Evolutionary conservation across 2,329 filamentous ascomycete species (phyloP).

Genomic region (Arthrobotrys sphaeroides): DNA sequence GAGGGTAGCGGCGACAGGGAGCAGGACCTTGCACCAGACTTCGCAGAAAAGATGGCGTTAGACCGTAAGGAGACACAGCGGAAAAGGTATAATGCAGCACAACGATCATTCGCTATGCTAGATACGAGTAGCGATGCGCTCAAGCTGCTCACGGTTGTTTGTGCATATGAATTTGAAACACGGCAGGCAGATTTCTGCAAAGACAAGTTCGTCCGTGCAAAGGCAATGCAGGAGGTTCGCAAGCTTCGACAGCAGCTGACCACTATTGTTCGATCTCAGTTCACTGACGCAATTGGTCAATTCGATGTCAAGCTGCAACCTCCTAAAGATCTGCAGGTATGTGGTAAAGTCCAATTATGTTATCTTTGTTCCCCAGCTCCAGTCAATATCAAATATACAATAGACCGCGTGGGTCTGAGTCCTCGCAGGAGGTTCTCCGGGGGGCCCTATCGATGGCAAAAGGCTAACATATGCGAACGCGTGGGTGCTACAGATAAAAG

Average conservation of each 20-base stretch:
- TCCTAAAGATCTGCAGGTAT: constrained; percentile 70
- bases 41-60: constrained; percentile 72
- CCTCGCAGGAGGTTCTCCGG: constrained; percentile 7
- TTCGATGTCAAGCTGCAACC: constrained; percentile 69
- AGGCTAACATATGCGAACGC: constrained; percentile 34
- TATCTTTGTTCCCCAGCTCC: neutral
- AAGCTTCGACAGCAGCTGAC: constrained; percentile 86
- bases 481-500: constrained; percentile 65
- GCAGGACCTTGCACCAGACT: constrained; percentile 71
- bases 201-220: constrained; percentile 83
- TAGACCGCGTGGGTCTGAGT: constrained; percentile 12
- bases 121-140: constrained; percentile 88
- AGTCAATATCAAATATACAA: constrained; percentile 30
- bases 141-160: constrained; percentile 87
- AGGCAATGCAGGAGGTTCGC: constrained; percentile 84
- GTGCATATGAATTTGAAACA: constrained; percentile 79
- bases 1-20: constrained; percentile 61
- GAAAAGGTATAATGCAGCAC: constrained; percentile 67
- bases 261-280: constrained; percentile 78
- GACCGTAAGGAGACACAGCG: constrained; percentile 66
- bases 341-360: constrained; percentile 11
- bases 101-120: constrained; percentile 72
- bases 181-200: constrained; percentile 77
- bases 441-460: constrained; percentile 7
- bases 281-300: constrained; percentile 70